Evolutionary conservation across 2,329 filamentous ascomycete species (phyloP), one percentile per base, ranked within the genome.

Genomic region (Diaporthe sp.): DNA sequence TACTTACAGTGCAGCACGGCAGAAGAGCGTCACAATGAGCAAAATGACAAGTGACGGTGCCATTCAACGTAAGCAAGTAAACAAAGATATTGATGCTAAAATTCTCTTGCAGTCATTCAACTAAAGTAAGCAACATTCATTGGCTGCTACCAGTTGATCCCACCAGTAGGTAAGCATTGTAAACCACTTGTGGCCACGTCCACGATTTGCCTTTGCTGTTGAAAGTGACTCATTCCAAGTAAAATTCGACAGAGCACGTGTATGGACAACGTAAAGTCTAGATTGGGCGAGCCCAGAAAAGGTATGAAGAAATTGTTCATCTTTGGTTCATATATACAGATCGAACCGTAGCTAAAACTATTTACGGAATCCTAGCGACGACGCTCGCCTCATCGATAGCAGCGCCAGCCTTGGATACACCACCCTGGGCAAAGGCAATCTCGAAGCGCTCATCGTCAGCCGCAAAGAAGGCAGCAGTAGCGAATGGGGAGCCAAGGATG

Each of bases 351-450:
- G 22, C 30, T 38, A 19, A 4, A 67, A 22, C 42, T 22, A 47
- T 68, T 67, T 57, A 73, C 30, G 71, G 60, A 22, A 73, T 73
- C 38, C 71, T 42, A 45, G 61, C 60, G 19, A 73, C 42, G 50
- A 75, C 67, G 22, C 69, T 45, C 60, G 60, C 52, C 28, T 61
- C 40, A 35, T 75, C 69, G 3, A 71, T 6, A n/a, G 40, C 25
- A 38, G 38, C 33, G n/a, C 80, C 80, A 10, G 70, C 70, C 72
- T 78, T 76, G 1, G 78, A 79, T 17, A 83, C 77, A 7, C 79
- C 82, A 13, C 82, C 82, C 75, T 83, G 80, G 5, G 82, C 83
- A 42, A 84, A 75, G 1, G 80, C 80, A 60, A 83, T 77, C 70
- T 81, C 77, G 33, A 74, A 76, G 17, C 77, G 73, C 67, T 78